phyloP scores from a whole-genome alignment of 805 yeast species.

The Trichomonascus vanleenenianus region DNA sequence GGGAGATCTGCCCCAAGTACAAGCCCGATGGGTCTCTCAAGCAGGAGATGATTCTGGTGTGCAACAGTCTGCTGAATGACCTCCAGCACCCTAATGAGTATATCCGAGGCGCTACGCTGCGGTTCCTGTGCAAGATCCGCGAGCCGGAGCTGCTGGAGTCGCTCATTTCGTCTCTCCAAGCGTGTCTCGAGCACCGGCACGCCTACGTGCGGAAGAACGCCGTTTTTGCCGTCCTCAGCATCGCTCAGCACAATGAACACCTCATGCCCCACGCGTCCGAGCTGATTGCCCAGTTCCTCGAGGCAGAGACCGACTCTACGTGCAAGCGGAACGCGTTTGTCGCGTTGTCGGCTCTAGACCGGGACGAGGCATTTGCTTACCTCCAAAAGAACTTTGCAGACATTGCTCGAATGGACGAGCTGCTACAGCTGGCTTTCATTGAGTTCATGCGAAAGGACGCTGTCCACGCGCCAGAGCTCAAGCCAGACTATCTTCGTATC shows the following conservation, averaged over 20 bases:
- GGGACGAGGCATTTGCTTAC: slow-evolving; percentile 77
- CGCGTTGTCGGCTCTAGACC: slow-evolving; percentile 70
- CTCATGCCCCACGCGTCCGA: slow-evolving; percentile 95
- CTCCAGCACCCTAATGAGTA: slow-evolving; percentile 97
- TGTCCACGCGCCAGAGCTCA: slow-evolving; percentile 50
- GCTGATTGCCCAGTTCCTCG: slow-evolving; percentile 61
- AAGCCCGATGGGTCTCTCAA: slow-evolving; percentile 84
- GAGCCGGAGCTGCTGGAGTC: slow-evolving; percentile 95
- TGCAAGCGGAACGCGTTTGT: slow-evolving; percentile 95
- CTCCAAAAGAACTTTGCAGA: slow-evolving; percentile 60
- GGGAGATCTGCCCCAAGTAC: slow-evolving; percentile 96
- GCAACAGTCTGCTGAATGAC: slow-evolving; percentile 96
- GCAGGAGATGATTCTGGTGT: slow-evolving; percentile 97
- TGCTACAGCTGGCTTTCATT: slow-evolving; percentile 80
- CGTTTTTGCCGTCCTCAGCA: slow-evolving; percentile 79
- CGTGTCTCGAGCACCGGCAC: slow-evolving; percentile 91
- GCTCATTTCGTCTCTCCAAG: slow-evolving; percentile 84
- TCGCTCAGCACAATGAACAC: slow-evolving; percentile 75
- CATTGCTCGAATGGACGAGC: slow-evolving; percentile 64
- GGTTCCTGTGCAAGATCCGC: slow-evolving; percentile 82
- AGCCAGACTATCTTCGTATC: slow-evolving; percentile 62
- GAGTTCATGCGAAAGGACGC: slow-evolving; percentile 89
- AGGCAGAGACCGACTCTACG: slow-evolving; percentile 81
- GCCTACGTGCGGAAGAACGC: slow-evolving; percentile 98
- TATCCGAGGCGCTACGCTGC: slow-evolving; percentile 88